Evolutionary conservation across 1,284 basidiomycete species (phyloP).

Genomic region (Phellopilus nigrolimitatus): DNA sequence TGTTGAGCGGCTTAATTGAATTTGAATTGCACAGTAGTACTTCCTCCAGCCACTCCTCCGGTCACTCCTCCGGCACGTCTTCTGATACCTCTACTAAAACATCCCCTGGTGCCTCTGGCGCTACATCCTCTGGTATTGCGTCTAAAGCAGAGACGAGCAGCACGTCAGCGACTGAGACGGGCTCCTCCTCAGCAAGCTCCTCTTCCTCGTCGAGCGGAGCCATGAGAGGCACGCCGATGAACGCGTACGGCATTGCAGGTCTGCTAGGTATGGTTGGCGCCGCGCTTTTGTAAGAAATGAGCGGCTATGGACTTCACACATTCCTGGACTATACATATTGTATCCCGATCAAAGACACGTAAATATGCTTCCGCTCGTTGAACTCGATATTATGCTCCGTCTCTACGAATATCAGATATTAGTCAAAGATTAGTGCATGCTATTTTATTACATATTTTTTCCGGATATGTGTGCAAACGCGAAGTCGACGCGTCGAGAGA

Average conservation of each 20-base stretch:
- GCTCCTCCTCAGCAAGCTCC: conserved; percentile 14
- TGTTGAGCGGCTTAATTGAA: too few species aligned
- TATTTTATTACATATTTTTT: too few species aligned
- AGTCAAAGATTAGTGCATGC: too few species aligned
- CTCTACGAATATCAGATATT: too few species aligned
- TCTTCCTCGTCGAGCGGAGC: conserved; percentile 21
- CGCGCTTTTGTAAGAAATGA: conserved; percentile 36
- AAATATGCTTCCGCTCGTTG: too few species aligned
- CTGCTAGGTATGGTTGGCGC: conserved; percentile 46
- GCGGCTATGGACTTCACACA: conserved; percentile 1
- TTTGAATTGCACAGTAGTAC: too few species aligned
- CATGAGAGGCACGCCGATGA: conserved; percentile 24
- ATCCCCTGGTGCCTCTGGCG: conserved; percentile 21
- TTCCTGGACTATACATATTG: neutral
- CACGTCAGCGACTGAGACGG: conserved; percentile 20
- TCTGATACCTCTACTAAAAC: conserved; percentile 19
- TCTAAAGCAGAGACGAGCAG: conserved; percentile 15
- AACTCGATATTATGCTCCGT: too few species aligned
- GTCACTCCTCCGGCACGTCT: too few species aligned
- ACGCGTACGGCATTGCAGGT: conserved; percentile 38
- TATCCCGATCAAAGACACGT: neutral
- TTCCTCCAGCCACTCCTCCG: too few species aligned
- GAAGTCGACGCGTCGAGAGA: too few species aligned
- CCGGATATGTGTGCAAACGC: too few species aligned
- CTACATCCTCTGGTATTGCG: conserved; percentile 20